A percentile compares a stretch with the other conserved stretches of the same genome.
Evolutionary conservation across 2,329 filamentous ascomycete genomes (phyloP).

Genomic region (Aulographum hederae): DNA sequence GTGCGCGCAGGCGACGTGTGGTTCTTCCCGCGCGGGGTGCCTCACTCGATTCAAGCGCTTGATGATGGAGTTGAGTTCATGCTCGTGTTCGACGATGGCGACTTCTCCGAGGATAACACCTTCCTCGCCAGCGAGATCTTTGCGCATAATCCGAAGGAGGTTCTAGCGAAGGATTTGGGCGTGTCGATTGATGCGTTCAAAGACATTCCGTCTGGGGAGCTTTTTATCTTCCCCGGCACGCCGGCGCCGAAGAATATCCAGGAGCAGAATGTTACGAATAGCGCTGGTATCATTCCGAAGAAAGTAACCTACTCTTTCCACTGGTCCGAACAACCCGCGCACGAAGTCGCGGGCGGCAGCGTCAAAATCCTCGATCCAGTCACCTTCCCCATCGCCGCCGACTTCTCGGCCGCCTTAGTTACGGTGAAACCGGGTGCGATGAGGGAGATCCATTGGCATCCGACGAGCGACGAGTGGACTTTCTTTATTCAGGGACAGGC

Average conservation of each 20-base stretch:
- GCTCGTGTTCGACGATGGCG: constrained; percentile 8
- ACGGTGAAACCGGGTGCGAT: constrained; percentile 7
- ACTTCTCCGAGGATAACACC: constrained; percentile 8
- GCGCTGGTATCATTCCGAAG: constrained; percentile 23
- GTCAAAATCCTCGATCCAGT: constrained; percentile 8
- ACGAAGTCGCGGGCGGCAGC: constrained; percentile 8
- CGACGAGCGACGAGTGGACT: constrained; percentile 6
- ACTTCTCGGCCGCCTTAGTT: constrained; percentile 6
- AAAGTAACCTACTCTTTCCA: constrained; percentile 30
- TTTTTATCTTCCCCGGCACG: constrained; percentile 36
- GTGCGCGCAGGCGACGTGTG: constrained; percentile 7
- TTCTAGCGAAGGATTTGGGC: constrained; percentile 24
- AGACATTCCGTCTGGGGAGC: constrained; percentile 26
- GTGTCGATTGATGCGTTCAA: constrained; percentile 29
- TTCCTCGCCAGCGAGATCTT: constrained; percentile 7
- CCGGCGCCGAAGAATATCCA: constrained; percentile 26
- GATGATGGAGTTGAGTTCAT: constrained; percentile 7
- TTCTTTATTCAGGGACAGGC: constrained; percentile 6
- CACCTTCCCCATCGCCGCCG: constrained; percentile 6
- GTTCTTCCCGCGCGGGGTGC: constrained; percentile 8
- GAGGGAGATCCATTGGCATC: constrained; percentile 8
- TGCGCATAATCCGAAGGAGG: constrained; percentile 7
- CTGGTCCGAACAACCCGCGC: constrained; percentile 22
- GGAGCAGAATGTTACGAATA: constrained; percentile 28
- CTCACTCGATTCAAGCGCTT: constrained; percentile 7